Conservation (phyloP, 2,329 filamentous ascomycete genomes). For the Penicillium crustosum region DNA sequence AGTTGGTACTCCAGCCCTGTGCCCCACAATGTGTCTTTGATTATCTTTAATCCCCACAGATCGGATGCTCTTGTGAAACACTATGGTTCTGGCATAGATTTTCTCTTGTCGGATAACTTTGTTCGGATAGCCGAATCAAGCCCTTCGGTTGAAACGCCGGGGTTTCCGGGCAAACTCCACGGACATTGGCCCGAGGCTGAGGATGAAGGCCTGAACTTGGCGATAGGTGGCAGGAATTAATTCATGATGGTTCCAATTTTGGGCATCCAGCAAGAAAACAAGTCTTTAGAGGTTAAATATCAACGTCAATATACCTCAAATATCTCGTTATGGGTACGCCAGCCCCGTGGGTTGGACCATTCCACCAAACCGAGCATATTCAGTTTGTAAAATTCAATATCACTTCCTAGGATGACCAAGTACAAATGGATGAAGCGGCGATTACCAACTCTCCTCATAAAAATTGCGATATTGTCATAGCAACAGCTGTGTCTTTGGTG, state of each 20-base stretch:
- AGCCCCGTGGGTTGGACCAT: constrained; percentile 5
- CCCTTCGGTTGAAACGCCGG: not conserved
- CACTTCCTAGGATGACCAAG: not conserved
- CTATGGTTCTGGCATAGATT: not conserved
- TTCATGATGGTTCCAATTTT: not conserved
- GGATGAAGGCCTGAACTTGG: not conserved
- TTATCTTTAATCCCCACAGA: not conserved
- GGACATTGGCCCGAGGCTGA: not conserved
- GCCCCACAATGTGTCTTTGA: not conserved
- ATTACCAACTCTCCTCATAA: not conserved
- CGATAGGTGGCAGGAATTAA: not conserved
- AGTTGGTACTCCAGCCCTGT: not conserved
- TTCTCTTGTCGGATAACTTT: constrained; percentile 3
- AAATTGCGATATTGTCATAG: not conserved
- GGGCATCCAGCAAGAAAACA: not conserved
- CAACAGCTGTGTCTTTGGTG: not conserved
- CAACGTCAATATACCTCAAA: constrained; percentile 6
- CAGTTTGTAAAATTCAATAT: not conserved
- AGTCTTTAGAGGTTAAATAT: not conserved
- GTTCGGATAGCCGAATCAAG: constrained; percentile 3
- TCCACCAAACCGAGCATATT: not conserved
- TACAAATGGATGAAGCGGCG: not conserved
- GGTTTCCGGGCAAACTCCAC: not conserved
- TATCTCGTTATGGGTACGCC: constrained; percentile 5
- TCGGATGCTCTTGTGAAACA: not conserved